These are phyloP conservation scores for Basipetospora chlamydospora DNA, from an alignment of 2,329 filamentous ascomycete genomes.

Conservation along the genomic window DNA sequence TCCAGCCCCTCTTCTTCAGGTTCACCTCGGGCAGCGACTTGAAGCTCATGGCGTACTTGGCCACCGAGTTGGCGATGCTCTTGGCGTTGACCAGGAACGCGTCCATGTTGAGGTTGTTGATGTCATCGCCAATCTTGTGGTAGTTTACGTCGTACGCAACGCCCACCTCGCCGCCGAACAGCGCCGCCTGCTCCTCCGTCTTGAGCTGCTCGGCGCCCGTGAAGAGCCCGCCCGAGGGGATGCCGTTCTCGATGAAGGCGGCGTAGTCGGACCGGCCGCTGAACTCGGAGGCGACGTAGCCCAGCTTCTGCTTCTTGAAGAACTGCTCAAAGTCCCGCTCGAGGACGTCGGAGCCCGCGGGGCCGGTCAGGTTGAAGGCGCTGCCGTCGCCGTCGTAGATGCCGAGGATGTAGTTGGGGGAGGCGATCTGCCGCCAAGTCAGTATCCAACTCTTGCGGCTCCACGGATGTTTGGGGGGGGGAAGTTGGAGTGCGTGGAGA, in stretches of 20 bases:
- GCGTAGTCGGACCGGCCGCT: constrained; percentile 53
- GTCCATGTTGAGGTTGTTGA: constrained; percentile 22
- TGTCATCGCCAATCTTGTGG: constrained; percentile 28
- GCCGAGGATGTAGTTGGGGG: constrained; percentile 33
- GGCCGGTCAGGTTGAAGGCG: constrained; percentile 37
- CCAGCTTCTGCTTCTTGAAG: constrained; percentile 29
- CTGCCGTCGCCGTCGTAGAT: constrained; percentile 49
- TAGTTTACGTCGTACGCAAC: constrained; percentile 30
- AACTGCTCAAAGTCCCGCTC: constrained; percentile 44
- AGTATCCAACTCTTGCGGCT: too few relatives aligned
- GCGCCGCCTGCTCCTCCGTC: constrained; percentile 39
- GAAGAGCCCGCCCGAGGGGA: constrained; percentile 54
- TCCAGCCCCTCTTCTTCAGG: constrained; percentile 15
- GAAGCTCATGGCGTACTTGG: constrained; percentile 25
- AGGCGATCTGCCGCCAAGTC: constrained; percentile 20
- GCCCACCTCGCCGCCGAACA: constrained; percentile 48
- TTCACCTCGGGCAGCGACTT: constrained; percentile 17
- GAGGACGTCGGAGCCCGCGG: constrained; percentile 45
- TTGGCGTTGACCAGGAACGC: constrained; percentile 30
- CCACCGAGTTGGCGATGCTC: constrained; percentile 25
- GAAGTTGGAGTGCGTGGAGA: not conserved
- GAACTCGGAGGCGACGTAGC: constrained; percentile 47
- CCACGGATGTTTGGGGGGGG: too few relatives aligned
- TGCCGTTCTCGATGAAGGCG: constrained; percentile 49
- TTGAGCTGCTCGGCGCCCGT: constrained; percentile 53